phyloP scores from a whole-genome alignment of 768 basidiomycete genomes.

The Tricholoma terreum region DNA sequence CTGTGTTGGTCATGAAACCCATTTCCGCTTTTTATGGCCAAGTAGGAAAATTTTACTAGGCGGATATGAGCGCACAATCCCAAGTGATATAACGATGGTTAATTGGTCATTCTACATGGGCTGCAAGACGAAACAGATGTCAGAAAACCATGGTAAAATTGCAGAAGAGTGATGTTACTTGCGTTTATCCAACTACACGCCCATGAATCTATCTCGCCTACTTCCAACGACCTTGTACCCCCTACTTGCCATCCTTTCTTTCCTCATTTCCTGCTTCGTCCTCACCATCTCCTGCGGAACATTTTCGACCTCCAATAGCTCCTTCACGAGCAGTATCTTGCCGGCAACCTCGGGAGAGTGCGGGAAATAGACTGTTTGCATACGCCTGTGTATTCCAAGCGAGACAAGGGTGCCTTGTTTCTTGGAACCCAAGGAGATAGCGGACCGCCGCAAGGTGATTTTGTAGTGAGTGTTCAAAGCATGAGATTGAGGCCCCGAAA shows the following conservation, averaged over 20 bases:
- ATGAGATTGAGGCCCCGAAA: constrained; percentile 17
- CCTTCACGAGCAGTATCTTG: constrained; percentile 48
- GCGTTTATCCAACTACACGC: constrained; percentile 15
- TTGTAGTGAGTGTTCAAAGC: constrained; percentile 68
- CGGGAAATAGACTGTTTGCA: constrained; percentile 73
- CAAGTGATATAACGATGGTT: too few species aligned
- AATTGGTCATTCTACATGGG: too few species aligned
- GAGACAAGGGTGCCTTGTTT: constrained; percentile 65
- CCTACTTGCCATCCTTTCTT: constrained; percentile 44
- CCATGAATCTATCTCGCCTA: constrained; percentile 27
- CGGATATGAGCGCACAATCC: too few species aligned
- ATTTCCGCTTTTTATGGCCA: too few species aligned
- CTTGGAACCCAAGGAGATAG: constrained; percentile 67
- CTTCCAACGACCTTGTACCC: constrained; percentile 61
- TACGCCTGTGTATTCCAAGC: constrained; percentile 78
- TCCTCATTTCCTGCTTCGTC: constrained; percentile 32
- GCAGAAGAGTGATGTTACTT: too few species aligned
- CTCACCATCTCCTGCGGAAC: constrained; percentile 44
- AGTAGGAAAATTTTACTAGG: too few species aligned
- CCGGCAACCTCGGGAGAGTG: constrained; percentile 76
- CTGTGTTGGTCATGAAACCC: too few species aligned
- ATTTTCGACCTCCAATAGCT: background rate
- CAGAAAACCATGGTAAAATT: too few species aligned
- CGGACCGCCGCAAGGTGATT: constrained; percentile 85
- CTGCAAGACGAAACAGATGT: too few species aligned